Conservation (phyloP, 177 flowering plant genomes). For the Telopea speciosissima region DNA sequence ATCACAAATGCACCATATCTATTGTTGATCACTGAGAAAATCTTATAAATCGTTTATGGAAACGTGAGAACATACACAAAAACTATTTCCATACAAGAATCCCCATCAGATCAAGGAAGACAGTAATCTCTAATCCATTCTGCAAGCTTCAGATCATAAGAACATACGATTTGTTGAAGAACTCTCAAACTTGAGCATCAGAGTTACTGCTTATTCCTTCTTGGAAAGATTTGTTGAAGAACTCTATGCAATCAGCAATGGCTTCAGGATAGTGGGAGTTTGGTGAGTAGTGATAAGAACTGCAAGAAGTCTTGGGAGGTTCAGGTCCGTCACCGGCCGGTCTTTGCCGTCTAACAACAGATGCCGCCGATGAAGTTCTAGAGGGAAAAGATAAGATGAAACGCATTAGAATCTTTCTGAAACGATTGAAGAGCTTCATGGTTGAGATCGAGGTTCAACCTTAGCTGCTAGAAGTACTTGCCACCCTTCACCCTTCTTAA, state of each 20-base stretch:
- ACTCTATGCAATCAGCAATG: slow-evolving; percentile 87
- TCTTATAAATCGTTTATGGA: not conserved
- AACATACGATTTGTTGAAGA: too few relatives aligned
- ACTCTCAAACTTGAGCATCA: slow-evolving; percentile 36
- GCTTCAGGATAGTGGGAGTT: slow-evolving; percentile 71
- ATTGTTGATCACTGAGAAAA: too few relatives aligned
- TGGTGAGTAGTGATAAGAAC: slow-evolving; percentile 55
- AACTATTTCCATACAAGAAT: too few relatives aligned
- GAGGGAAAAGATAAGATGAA: slow-evolving; percentile 44
- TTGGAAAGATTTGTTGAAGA: slow-evolving; percentile 64
- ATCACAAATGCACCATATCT: too few relatives aligned
- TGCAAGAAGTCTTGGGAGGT: slow-evolving; percentile 70
- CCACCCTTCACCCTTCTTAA: slow-evolving; percentile 2
- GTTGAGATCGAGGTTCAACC: slow-evolving; percentile 33
- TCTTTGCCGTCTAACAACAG: slow-evolving; percentile 6
- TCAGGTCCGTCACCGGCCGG: slow-evolving; percentile 31
- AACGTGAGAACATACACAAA: not conserved
- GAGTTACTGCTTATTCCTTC: slow-evolving; percentile 34
- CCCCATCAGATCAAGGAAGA: too few relatives aligned
- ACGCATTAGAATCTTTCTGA: slow-evolving; percentile 57
- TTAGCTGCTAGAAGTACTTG: slow-evolving; percentile 4
- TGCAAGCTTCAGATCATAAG: too few relatives aligned
- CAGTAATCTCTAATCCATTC: too few relatives aligned
- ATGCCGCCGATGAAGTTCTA: slow-evolving; percentile 1
- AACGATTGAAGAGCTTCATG: slow-evolving; percentile 64